Conservation (phyloP, 2,329 filamentous ascomycete genomes). For the Fusarium multiceps region DNA sequence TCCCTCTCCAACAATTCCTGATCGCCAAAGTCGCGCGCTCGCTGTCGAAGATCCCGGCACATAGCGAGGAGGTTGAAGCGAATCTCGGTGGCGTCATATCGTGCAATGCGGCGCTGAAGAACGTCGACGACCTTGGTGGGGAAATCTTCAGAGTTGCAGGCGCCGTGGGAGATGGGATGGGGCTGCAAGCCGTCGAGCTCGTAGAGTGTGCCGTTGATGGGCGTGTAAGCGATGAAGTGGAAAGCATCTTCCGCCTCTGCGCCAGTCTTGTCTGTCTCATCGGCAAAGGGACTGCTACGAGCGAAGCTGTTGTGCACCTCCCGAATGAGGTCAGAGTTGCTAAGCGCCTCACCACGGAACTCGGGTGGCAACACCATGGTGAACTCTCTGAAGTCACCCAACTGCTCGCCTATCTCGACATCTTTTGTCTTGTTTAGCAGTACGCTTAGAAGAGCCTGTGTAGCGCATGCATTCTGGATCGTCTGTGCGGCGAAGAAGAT, state of each 20-base stretch:
- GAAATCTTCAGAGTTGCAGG: constrained; percentile 77
- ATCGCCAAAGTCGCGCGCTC: constrained; percentile 86
- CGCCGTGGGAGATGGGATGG: constrained; percentile 88
- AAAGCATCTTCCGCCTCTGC: constrained; percentile 85
- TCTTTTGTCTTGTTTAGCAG: constrained; percentile 82
- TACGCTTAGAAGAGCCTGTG: constrained; percentile 91
- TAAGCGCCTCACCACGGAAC: constrained; percentile 69
- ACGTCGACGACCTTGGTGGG: constrained; percentile 86
- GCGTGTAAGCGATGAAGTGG: constrained; percentile 96
- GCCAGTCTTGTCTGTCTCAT: constrained; percentile 79
- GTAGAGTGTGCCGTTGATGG: constrained; percentile 82
- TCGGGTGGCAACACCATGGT: constrained; percentile 84
- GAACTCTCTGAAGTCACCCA: constrained; percentile 88
- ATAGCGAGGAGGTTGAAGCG: constrained; percentile 96
- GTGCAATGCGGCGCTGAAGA: constrained; percentile 81
- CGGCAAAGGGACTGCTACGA: constrained; percentile 87
- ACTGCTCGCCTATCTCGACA: constrained; percentile 77
- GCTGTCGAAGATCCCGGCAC: constrained; percentile 82
- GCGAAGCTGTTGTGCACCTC: constrained; percentile 92
- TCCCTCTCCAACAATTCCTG: constrained; percentile 80
- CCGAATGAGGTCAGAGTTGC: constrained; percentile 75
- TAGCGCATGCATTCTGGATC: constrained; percentile 98
- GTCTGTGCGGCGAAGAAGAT: constrained; percentile 97
- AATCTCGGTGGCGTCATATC: constrained; percentile 90
- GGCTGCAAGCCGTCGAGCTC: constrained; percentile 96